Conservation (phyloP, 2,329 filamentous ascomycete species). For the Didymellaceae sp. region DNA sequence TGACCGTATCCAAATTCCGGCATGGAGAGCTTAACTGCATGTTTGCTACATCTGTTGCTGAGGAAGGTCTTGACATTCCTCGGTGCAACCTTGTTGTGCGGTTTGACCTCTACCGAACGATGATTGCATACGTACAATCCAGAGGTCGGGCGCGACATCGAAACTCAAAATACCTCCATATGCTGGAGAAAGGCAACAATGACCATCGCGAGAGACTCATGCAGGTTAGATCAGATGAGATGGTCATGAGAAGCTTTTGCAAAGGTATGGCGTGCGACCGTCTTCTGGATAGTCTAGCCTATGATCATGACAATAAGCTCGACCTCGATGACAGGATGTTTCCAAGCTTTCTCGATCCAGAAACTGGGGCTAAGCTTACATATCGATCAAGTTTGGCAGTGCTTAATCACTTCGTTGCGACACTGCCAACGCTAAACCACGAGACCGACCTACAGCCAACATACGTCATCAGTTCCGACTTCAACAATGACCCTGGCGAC, state of each 20-base stretch:
- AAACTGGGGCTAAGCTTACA: slow-evolving; percentile 78
- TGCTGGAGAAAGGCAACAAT: slow-evolving; percentile 76
- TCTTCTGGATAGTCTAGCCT: slow-evolving; percentile 66
- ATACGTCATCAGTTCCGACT: slow-evolving; percentile 63
- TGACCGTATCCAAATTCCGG: slow-evolving; percentile 71
- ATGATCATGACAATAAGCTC: slow-evolving; percentile 63
- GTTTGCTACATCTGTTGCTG: slow-evolving; percentile 69
- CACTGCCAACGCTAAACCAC: slow-evolving; percentile 62
- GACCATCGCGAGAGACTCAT: slow-evolving; percentile 64
- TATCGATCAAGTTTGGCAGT: slow-evolving; percentile 75
- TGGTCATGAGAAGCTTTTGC: slow-evolving; percentile 77
- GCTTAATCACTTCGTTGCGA: slow-evolving; percentile 75
- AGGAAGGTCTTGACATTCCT: slow-evolving; percentile 71
- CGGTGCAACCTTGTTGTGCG: slow-evolving; percentile 72
- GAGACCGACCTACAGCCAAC: slow-evolving; percentile 57
- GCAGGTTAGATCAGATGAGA: slow-evolving; percentile 65
- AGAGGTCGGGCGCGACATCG: slow-evolving; percentile 81
- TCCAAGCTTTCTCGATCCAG: slow-evolving; percentile 65
- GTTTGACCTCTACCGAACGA: slow-evolving; percentile 86
- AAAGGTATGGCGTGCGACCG: slow-evolving; percentile 75
- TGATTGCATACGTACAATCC: slow-evolving; percentile 96
- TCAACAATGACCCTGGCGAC: slow-evolving; percentile 14
- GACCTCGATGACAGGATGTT: slow-evolving; percentile 57
- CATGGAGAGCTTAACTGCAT: slow-evolving; percentile 66
- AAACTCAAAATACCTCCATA: slow-evolving; percentile 81